Evolutionary conservation across 2,329 filamentous ascomycete genomes (phyloP), one percentile per base, ranked within the genome.

Genomic region (Hypoxylon rubiginosum): DNA sequence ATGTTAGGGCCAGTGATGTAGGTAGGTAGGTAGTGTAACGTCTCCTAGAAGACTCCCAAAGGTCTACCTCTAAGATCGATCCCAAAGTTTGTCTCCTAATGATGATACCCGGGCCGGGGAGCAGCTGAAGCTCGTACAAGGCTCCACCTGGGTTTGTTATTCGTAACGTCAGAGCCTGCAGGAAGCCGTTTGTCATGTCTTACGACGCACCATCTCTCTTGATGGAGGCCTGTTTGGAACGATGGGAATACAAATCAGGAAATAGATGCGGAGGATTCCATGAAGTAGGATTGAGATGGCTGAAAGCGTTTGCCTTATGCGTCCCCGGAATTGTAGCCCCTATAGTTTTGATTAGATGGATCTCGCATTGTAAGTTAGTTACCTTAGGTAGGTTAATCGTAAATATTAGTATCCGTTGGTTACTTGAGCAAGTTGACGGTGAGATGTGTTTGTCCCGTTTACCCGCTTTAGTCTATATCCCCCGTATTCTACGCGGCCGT

Each of bases 121-220:
- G 17, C 13, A 55, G 43, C 15, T 52, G 30, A 49, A 17, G 45
- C 59, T 66, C 57, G 49, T 46, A 68, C 65, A 52, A 54, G 51
- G 51, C 49, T 63, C 55, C 56, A 59, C 49, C 39, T 8, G 10
- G 26, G 52, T 61, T 68, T 63, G 56, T 59, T 58, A 46, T 41
- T 45, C 48, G 58, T 34, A 43, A 62, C 62, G 26, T 41, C 50
- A 59, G 41, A 51, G 26, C 26, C 43, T 66, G 67, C 53, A 53
- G 56, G 49, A 30, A 51, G 45, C 67, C 64, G 62, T 63, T 60
- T 60, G 64, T 48, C 55, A 52, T 62, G 64, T 67, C 39, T 32
- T 48, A 67, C 58, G 60, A 26, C 21, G 51, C 56, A 66, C 62
- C 26, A 24, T 30, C 24, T 30, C 59, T 52, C 52, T 26, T 58